Evolutionary conservation across 2,329 filamentous ascomycete genomes (phyloP), one percentile per base, ranked within the genome.

Genomic region (Fusarium staphyleae): DNA sequence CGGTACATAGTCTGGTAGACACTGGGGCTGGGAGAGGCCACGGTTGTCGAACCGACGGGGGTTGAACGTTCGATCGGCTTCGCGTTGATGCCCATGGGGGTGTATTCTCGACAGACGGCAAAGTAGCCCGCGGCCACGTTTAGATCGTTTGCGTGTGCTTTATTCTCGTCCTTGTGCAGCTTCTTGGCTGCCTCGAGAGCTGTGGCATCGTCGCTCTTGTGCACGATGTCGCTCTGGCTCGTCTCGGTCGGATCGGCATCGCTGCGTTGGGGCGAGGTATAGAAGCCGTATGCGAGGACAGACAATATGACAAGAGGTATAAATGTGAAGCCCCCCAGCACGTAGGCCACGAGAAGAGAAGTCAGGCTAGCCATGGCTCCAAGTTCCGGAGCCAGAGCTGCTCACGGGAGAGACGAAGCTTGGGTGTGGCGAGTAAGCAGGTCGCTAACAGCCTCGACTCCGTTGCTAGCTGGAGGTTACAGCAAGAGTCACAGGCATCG

Each of bases 1-100:
- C 92, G 82, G 75, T 99, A 99, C 91, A 99, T 97, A 72, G 89
- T 89, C 81, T 98, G 95, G 74, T 98, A 98, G 30, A 99, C 93
- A 72, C 93, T 97, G 50, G 90, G 92, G 69, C 91, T 96, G 50
- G 92, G 89, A 34, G 89, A 80, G 28, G 88, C 85, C 36, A 95
- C 86, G 13, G 89, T 88, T 45, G 83, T 75, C 50, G 89, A 87
- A 14, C 91, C 91, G 11, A 90, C 84, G 5, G 92, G 91, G 0
- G 90, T 93, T 26, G 87, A 85, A 55, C 91, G 85, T 75, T 96
- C 93, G 52, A 93, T 92, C 5, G 93, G 92, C 75, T 93, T 96
- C 55, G 91, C 91, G 77, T 96, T 96, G 72, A 96, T 88, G 34
- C 92, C 93, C 70, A 92, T 91, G 34, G 93, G 91, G 1, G 91